Conservation (phyloP, 1,284 basidiomycete genomes). For the Moesziomyces antarcticus region DNA sequence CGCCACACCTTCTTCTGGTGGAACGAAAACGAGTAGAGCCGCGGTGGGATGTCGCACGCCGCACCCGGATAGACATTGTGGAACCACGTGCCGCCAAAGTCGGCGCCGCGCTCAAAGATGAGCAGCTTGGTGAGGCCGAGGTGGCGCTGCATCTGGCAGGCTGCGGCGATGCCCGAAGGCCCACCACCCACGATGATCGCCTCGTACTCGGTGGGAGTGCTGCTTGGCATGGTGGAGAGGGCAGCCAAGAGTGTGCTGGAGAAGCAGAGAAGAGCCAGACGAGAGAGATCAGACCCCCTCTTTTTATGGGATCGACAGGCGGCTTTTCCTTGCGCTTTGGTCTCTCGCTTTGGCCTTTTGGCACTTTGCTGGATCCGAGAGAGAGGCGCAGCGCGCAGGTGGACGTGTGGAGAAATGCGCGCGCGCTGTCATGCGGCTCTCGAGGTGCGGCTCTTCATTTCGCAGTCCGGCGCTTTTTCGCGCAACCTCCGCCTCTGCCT, state of each 20-base stretch:
- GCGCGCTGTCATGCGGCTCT: too few relatives aligned
- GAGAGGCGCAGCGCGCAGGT: background rate
- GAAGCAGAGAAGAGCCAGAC: background rate
- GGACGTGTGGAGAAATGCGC: background rate
- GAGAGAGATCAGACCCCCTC: too few relatives aligned
- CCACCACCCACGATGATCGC: constrained; percentile 49
- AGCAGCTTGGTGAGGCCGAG: constrained; percentile 33
- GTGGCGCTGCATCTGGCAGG: constrained; percentile 28
- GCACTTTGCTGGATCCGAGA: too few relatives aligned
- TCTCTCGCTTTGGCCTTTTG: too few relatives aligned
- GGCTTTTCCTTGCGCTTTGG: too few relatives aligned
- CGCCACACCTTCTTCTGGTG: constrained; percentile 37
- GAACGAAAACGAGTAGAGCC: constrained; percentile 53
- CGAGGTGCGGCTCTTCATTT: too few relatives aligned
- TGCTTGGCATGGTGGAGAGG: background rate
- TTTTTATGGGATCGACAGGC: too few relatives aligned
- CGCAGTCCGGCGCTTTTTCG: too few relatives aligned
- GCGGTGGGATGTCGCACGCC: constrained; percentile 50
- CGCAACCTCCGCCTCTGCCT: too few relatives aligned
- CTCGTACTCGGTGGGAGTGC: constrained; percentile 28
- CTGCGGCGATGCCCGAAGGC: constrained; percentile 36
- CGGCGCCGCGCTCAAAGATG: constrained; percentile 32
- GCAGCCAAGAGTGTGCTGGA: background rate
- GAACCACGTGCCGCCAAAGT: constrained; percentile 51
- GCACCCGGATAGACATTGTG: constrained; percentile 51